phyloP scores from a whole-genome alignment of 176 grass and related monocot genomes.

The Alloteropsis semialata region DNA sequence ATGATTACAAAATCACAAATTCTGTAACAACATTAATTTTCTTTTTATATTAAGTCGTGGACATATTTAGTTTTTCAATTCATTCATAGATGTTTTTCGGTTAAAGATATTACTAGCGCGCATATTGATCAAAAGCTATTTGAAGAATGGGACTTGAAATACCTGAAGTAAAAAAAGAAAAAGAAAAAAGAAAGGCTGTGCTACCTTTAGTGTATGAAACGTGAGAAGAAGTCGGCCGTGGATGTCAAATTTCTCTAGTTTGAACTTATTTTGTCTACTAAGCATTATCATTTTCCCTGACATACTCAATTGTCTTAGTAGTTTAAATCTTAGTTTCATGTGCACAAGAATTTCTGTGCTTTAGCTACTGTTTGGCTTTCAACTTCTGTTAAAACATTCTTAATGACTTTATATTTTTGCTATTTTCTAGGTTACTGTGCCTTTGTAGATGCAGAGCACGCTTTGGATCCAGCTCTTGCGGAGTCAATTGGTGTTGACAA shows the following conservation, averaged over 20 bases:
- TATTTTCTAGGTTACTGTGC: conserved; percentile 84
- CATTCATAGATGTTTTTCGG: not conserved
- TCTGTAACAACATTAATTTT: not conserved
- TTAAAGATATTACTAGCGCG: not conserved
- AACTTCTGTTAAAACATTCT: not conserved
- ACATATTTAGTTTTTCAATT: not conserved
- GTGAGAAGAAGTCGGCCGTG: not conserved
- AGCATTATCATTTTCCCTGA: not conserved
- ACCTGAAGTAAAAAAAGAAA: not conserved
- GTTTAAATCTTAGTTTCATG: not conserved
- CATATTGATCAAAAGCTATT: conserved; percentile 4
- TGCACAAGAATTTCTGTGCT: not conserved
- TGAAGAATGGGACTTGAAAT: not conserved
- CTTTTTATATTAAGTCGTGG: not conserved
- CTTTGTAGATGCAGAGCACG: conserved; percentile 96
- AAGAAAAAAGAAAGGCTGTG: not conserved
- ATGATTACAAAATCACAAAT: not conserved
- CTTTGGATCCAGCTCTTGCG: conserved; percentile 90
- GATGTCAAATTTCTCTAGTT: not conserved
- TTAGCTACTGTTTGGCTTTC: not conserved
- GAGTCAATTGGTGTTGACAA: conserved; percentile 89
- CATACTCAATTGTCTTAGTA: not conserved
- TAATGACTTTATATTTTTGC: conserved; percentile 5
- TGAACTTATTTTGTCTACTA: not conserved
- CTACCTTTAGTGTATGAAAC: not conserved